A percentile compares a stretch with the other conserved stretches of the same genome.
Evolutionary conservation across 495 filamentous ascomycete genomes (phyloP).

Genomic region (Arthonia radiata): DNA sequence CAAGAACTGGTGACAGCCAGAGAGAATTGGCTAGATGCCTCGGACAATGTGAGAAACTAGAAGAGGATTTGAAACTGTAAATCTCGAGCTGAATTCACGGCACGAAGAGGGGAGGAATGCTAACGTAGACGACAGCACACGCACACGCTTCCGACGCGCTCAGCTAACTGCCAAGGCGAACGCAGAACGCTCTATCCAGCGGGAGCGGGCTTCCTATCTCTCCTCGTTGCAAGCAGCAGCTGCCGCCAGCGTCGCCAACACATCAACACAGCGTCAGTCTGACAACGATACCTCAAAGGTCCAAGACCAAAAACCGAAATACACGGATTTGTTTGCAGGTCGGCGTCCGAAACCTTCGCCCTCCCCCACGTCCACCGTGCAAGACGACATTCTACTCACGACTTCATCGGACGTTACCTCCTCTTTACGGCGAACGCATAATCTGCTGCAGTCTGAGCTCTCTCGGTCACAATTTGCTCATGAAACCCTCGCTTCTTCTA

Average conservation of each 20-base stretch:
- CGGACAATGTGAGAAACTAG: conserved; percentile 35
- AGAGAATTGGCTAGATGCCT: conserved; percentile 32
- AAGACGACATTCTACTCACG: conserved; percentile 41
- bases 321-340: conserved; percentile 1
- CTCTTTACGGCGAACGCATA: conserved; percentile 61
- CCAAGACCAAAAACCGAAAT: conserved; percentile 1
- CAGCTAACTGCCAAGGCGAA: conserved; percentile 60
- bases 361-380: conserved; percentile 18
- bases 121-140: conserved; percentile 24
- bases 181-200: conserved; percentile 42
- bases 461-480: conserved; percentile 66
- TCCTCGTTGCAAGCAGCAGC: conserved; percentile 11
- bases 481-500: conserved; percentile 59
- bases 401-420: conserved; percentile 67
- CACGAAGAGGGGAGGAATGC: no score
- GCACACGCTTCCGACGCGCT: conserved; percentile 56
- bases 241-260: conserved; percentile 8
- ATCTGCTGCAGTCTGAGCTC: conserved; percentile 59
- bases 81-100: no score
- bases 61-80: conserved; percentile 43
- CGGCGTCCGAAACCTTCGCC: conserved; percentile 2
- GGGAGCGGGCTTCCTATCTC: conserved; percentile 56
- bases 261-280: conserved; percentile 16
- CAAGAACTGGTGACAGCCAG: conserved; percentile 23
- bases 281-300: conserved; percentile 1